Evolutionary conservation across 2,329 filamentous ascomycete genomes (phyloP).

Genomic region (Fusarium mexicanum): DNA sequence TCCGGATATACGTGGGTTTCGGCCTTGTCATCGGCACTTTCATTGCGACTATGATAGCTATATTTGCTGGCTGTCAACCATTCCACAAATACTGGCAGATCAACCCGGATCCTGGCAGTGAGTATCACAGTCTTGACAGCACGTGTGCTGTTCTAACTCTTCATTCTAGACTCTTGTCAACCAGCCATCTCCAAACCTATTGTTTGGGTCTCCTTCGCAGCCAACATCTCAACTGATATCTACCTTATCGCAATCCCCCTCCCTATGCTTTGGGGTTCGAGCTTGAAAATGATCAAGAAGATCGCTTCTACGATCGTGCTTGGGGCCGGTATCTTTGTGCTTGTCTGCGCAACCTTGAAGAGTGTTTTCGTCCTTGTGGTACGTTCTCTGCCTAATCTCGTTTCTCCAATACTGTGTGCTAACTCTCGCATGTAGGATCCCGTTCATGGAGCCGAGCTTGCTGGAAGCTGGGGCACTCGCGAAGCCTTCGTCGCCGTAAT

Average conservation of each 20-base stretch:
- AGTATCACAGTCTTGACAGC: slow-evolving; percentile 31
- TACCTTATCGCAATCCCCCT: slow-evolving; percentile 67
- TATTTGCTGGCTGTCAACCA: slow-evolving; percentile 62
- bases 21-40: slow-evolving; percentile 58
- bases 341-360: slow-evolving; percentile 50
- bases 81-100: slow-evolving; percentile 67
- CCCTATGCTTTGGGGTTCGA: slow-evolving; percentile 56
- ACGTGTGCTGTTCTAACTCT: neutral
- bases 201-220: slow-evolving; percentile 59
- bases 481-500: slow-evolving; percentile 55
- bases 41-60: slow-evolving; percentile 57
- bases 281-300: slow-evolving; percentile 48
- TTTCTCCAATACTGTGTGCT: accelerated
- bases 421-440: slow-evolving; percentile 44
- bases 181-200: slow-evolving; percentile 59
- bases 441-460: slow-evolving; percentile 49
- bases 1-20: slow-evolving; percentile 61
- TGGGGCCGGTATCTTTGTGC: slow-evolving; percentile 52
- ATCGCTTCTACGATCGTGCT: slow-evolving; percentile 51
- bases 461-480: slow-evolving; percentile 52
- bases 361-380: slow-evolving; percentile 51
- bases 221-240: slow-evolving; percentile 64
- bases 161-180: slow-evolving; percentile 54
- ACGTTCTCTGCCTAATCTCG: neutral
- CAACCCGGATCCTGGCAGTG: slow-evolving; percentile 64